Conservation (phyloP, 1,284 basidiomycete genomes). For the Pseudomicrostroma phylloplanum region DNA sequence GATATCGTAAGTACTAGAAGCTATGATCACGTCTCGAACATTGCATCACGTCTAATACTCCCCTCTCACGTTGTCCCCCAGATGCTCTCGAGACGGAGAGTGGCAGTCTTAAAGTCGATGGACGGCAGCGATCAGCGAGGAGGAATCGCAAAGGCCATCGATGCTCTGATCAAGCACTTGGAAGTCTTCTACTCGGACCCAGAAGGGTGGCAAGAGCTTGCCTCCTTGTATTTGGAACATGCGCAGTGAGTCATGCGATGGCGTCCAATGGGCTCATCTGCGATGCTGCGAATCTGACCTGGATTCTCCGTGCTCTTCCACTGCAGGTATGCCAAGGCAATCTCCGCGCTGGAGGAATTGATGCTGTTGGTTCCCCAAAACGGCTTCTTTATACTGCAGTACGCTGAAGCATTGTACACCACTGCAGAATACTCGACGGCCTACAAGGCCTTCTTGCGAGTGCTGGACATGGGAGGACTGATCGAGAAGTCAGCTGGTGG, state of each 20-base stretch:
- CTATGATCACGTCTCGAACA: neutral
- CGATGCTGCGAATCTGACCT: constrained; percentile 35
- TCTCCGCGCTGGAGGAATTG: constrained; percentile 72
- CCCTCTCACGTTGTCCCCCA: constrained; percentile 39
- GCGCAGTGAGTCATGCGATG: constrained; percentile 11
- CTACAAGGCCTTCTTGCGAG: constrained; percentile 43
- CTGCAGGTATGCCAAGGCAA: constrained; percentile 58
- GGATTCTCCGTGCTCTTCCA: too few species aligned
- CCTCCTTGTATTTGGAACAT: constrained; percentile 73
- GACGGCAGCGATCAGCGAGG: constrained; percentile 10
- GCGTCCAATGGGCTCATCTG: neutral
- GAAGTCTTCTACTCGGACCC: constrained; percentile 90
- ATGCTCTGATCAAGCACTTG: constrained; percentile 70
- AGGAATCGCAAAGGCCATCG: constrained; percentile 59
- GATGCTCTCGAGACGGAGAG: constrained; percentile 76
- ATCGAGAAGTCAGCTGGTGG: neutral
- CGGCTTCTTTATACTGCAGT: constrained; percentile 71
- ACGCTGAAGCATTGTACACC: constrained; percentile 81
- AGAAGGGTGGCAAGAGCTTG: constrained; percentile 88
- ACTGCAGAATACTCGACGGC: constrained; percentile 57
- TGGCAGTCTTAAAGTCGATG: constrained; percentile 58
- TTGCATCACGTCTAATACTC: neutral
- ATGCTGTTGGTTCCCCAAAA: constrained; percentile 77
- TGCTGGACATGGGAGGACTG: constrained; percentile 35
- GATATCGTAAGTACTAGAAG: constrained; percentile 62